Base-by-base conservation (phyloP, 495 filamentous ascomycete genomes). In the Lichenothelia convexa region DNA sequence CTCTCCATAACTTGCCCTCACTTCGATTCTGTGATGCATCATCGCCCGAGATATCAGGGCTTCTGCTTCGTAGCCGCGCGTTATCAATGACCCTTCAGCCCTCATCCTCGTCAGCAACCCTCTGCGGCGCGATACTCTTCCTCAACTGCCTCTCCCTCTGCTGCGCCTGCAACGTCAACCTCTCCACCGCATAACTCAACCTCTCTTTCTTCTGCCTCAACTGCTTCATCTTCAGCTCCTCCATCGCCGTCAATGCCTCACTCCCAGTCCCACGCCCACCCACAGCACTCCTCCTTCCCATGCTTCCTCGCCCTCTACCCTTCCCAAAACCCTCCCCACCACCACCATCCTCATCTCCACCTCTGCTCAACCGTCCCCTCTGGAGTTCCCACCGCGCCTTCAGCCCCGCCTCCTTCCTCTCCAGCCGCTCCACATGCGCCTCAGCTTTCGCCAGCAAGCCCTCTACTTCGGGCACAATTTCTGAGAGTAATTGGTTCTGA, bases 171-270 rank as follows among this genome's bases (percentile, higher is more conserved):
- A 86, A 49, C 48, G 67, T 63, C 54, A 86, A 48, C 36, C 78
- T 63, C 48, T 80, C 77, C 29, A 86, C 73, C 23, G 75, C 79
- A 64, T 81, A 84, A 42, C 73, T 67, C 45, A 85, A 54, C 40
- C 80, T 58, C 53, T 85, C 78, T 57, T 81, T 84, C 66, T 80
- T 84, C 54, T 68, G 67, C 49, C 71, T 60, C 45, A 83, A 40
- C 45, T 73, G 63, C 55, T 69, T 70, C 51, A 79, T 46, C 45
- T 70, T 72, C 20, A 68, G 54, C 27, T 68, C 72, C 50, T 72
- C 60, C 18, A 56, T 32, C 7, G 44, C 51, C 39, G 45, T 47
- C 27, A 40, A 37, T 42, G 32, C 26, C 39, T 45, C 46, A 18
- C 39, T 33, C 0, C 17, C 24, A 6, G 31, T 22, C 5, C 22